These are phyloP conservation scores for Termitomyces sp. DNA, from an alignment of 768 basidiomycete species.

Conservation along the genomic window DNA sequence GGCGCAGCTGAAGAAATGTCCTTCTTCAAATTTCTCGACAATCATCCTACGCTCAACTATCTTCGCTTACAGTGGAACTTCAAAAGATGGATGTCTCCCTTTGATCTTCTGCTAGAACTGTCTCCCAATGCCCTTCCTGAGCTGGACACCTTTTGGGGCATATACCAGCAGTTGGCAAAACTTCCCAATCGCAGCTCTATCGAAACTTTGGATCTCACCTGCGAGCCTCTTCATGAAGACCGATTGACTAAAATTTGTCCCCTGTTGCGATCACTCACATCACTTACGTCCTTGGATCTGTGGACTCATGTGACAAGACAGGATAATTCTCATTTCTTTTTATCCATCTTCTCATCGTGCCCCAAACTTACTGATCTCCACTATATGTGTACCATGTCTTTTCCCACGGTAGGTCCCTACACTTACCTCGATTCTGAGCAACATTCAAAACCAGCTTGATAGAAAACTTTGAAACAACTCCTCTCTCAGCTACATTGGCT, in stretches of 20 bases:
- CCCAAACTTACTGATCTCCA: conserved; percentile 43
- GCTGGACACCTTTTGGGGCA: conserved; percentile 41
- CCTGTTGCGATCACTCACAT: conserved; percentile 32
- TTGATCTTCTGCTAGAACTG: conserved; percentile 31
- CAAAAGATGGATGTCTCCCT: conserved; percentile 46
- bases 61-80: conserved; percentile 50
- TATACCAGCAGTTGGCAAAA: conserved; percentile 43
- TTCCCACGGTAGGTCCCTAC: conserved; percentile 32
- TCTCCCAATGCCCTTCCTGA: conserved; percentile 26
- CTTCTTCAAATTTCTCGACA: conserved; percentile 35
- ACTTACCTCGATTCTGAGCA: background rate
- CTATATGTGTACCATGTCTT: conserved; percentile 49
- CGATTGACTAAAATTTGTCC: conserved; percentile 31
- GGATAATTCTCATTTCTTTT: conserved; percentile 33
- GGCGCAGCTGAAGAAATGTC: conserved; percentile 27
- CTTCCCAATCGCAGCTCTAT: conserved; percentile 34
- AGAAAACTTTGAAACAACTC: conserved; percentile 44
- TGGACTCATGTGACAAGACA: conserved; percentile 40
- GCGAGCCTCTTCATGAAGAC: conserved; percentile 42
- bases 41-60: conserved; percentile 36
- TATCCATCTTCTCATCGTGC: conserved; percentile 31
- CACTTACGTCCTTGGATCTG: conserved; percentile 41
- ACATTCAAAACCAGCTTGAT: background rate
- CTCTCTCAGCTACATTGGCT: conserved; percentile 34
- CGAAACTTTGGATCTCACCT: conserved; percentile 44